phyloP scores from a whole-genome alignment of 2,329 filamentous ascomycete genomes.

The Thielaviopsis euricoi region DNA sequence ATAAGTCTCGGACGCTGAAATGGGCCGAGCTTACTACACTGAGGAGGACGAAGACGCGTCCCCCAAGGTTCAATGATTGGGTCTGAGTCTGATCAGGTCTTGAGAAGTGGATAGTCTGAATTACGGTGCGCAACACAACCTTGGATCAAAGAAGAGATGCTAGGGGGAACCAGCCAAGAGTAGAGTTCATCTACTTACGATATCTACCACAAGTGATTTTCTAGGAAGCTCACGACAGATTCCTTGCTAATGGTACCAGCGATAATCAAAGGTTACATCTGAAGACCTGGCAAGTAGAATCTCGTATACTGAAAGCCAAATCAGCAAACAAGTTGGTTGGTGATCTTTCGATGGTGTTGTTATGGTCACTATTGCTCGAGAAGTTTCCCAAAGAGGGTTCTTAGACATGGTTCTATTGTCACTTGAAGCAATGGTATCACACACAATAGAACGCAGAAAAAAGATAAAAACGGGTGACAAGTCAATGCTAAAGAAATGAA shows the following conservation, averaged over 20 bases:
- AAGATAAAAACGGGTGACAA: neutral
- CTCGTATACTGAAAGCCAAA: neutral
- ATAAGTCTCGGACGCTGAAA: neutral
- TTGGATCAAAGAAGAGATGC: neutral
- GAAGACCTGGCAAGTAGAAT: too few species aligned
- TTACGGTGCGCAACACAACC: neutral
- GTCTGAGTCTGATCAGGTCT: neutral
- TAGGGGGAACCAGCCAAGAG: neutral
- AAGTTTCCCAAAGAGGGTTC: neutral
- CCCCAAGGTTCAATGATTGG: neutral
- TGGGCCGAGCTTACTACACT: neutral
- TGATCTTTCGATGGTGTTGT: neutral
- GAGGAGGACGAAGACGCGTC: neutral
- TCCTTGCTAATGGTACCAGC: too few species aligned
- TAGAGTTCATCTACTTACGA: neutral
- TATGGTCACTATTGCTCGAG: neutral
- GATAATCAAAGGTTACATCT: too few species aligned
- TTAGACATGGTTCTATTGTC: too few species aligned
- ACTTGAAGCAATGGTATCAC: neutral
- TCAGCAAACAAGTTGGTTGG: neutral
- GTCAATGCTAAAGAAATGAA: neutral
- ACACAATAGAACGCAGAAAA: neutral
- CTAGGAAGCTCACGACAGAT: too few species aligned
- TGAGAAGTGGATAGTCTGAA: neutral
- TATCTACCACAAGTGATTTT: too few species aligned